phyloP scores from a whole-genome alignment of 2,329 filamentous ascomycete genomes.

The Myriosclerotinia scirpicola region DNA sequence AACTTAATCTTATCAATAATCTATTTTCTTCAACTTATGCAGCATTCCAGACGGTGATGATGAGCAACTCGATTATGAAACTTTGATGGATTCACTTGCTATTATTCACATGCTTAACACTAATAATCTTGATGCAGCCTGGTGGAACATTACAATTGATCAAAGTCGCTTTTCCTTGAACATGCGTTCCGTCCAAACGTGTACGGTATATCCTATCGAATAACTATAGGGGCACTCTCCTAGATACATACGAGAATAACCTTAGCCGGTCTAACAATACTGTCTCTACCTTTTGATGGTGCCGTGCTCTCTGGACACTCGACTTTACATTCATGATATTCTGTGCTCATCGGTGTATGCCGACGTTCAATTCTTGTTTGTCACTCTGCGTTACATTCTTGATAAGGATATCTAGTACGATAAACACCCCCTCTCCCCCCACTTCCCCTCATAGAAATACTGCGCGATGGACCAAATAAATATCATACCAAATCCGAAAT shows the following conservation, averaged over 20 bases:
- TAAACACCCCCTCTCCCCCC: constrained; percentile 8
- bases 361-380: constrained; percentile 7
- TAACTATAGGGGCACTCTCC: not conserved
- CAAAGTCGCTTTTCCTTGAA: not conserved
- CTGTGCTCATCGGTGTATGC: not conserved
- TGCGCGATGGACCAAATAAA: not conserved
- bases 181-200: not conserved
- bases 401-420: constrained; percentile 9
- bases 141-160: not conserved
- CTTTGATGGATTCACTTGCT: not conserved
- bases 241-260: not conserved
- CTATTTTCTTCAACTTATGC: too few species aligned
- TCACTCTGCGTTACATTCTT: not conserved
- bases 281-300: not conserved
- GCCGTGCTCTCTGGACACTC: not conserved
- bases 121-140: not conserved
- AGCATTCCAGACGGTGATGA: not conserved
- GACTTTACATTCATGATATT: not conserved
- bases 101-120: not conserved
- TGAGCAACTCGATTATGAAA: not conserved
- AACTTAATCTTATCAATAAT: not conserved
- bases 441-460: not conserved
- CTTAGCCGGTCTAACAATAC: too few species aligned
- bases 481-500: too few species aligned
- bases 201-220: not conserved